phyloP scores from a whole-genome alignment of 129 eudicot species.

The Solidago caesia region DNA sequence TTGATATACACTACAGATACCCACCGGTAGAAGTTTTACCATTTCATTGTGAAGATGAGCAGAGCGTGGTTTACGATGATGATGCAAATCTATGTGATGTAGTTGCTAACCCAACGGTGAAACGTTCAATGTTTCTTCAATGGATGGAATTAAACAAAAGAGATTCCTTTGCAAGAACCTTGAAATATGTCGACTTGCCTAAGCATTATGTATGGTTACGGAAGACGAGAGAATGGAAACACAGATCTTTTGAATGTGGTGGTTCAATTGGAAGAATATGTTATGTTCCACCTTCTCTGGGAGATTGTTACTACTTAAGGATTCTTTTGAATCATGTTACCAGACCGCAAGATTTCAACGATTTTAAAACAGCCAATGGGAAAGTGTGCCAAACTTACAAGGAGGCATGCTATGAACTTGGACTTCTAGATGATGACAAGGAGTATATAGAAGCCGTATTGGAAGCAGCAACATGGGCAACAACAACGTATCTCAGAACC shows the following conservation, averaged over 20 bases:
- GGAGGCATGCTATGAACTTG: neutral
- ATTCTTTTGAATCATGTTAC: neutral
- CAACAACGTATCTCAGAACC: neutral
- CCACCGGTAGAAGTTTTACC: neutral
- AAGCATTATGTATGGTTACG: neutral
- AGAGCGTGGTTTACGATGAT: neutral
- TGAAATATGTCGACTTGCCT: neutral
- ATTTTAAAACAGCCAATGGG: no score
- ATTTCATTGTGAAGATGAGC: neutral
- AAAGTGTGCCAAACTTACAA: no score
- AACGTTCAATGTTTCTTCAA: no score
- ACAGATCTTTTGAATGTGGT: no score
- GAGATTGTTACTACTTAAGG: neutral
- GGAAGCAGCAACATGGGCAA: neutral
- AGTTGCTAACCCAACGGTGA: no score
- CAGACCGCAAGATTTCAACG: neutral
- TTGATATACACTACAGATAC: neutral
- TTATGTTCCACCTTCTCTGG: neutral
- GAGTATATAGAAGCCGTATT: neutral
- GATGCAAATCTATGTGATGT: no score
- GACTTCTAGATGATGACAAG: neutral
- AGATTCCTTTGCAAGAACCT: no score
- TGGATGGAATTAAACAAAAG: no score
- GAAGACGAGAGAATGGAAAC: neutral
- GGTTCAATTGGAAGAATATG: neutral